Base-by-base conservation (phyloP, 768 basidiomycete species). In the Cystobasidiopsis lactophilus region DNA sequence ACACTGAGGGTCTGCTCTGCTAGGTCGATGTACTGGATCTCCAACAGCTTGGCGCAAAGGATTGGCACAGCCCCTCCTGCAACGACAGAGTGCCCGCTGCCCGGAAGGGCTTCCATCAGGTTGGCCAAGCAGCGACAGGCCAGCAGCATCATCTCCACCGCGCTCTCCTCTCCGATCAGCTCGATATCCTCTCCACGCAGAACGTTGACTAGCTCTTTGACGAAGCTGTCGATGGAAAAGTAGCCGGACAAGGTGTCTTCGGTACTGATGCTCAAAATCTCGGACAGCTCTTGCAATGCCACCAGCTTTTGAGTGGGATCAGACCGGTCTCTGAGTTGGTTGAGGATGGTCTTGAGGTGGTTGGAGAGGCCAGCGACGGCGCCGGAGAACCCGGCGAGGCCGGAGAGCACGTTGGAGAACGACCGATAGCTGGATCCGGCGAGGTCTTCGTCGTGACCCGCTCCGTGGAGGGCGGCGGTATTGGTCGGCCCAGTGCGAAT, bases 1-100 rank as follows among this genome's bases (percentile, higher is more conserved):
- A 95, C 91, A 64, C 85, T 89, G 59, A 98, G 70, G 9, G 91
- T 95, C 69, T 98, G 93, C 65, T 96, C 93, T 13, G 93, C 93
- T 43, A 98, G 73, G 67, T 98, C 93, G 59, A 98, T 96, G 64
- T 89, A 93, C 23, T 85, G 84, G 53, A 98, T 98, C 68, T 93
- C 85, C 65, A 85, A 78, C 56, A 98, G 70, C 67, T 98, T 96
- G 75, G 82, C 82, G 75, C 91, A 96, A 44, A 98, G 74, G 30
- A 91, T 86, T 18, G 88, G 88, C 53, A 98, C 89, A 18, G 91
- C 93, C n/a, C 91, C 91, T 62, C 91, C 84, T 66, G 93, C 85
- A 37, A 96, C 91, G 60, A 98, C 80, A 41, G 85, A 88, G 64
- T 95, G 88, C n/a, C 86, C 85, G 39, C 86, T 82, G 24, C 89